phyloP scores from a whole-genome alignment of 768 basidiomycete genomes.

The Candolleomyces eurysporus region DNA sequence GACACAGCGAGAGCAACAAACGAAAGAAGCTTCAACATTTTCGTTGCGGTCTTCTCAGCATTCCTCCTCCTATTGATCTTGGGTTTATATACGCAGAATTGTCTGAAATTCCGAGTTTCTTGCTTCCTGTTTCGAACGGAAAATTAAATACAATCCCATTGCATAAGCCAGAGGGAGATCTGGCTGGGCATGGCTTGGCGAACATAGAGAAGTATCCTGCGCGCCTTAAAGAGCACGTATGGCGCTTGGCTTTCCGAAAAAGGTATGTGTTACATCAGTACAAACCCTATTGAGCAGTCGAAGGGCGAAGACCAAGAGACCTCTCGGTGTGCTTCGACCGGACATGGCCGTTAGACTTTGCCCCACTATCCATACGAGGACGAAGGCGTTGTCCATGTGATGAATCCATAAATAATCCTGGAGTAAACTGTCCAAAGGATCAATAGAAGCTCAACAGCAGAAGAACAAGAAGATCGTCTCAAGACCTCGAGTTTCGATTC shows the following conservation, averaged over 20 bases:
- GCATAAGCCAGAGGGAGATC: neutral
- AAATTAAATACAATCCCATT: neutral
- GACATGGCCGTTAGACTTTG: neutral
- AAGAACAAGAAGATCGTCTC: neutral
- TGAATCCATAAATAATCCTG: neutral
- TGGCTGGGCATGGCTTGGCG: neutral
- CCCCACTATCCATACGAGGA: neutral
- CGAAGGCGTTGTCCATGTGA: neutral
- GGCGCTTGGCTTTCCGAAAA: neutral
- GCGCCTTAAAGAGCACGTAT: neutral
- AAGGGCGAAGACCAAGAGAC: neutral
- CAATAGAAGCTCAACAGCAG: neutral
- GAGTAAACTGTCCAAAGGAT: neutral
- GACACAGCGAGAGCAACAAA: constrained; percentile 3
- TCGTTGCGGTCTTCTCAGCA: neutral
- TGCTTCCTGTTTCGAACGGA: neutral
- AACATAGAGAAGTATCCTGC: neutral
- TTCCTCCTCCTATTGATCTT: neutral
- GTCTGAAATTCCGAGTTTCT: neutral
- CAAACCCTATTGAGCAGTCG: neutral
- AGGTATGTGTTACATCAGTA: neutral
- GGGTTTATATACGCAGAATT: neutral
- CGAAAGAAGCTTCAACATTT: constrained; percentile 4
- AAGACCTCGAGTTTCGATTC: neutral
- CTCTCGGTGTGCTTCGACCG: neutral